These are phyloP conservation scores for Polyporus arcularius DNA, from an alignment of 768 basidiomycete genomes.

Conservation along the genomic window DNA sequence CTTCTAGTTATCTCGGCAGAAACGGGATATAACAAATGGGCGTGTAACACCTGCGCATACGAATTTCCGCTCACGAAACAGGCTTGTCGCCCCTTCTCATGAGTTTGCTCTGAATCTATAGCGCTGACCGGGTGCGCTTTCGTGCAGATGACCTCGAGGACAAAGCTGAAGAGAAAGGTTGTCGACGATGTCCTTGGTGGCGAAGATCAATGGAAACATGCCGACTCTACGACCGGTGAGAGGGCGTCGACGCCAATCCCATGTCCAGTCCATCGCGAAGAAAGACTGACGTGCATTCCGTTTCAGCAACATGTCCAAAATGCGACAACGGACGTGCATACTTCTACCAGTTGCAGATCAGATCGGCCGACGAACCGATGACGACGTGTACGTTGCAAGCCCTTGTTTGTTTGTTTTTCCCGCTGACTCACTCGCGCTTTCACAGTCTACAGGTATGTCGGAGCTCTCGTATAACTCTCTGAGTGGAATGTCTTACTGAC, in stretches of 20 bases:
- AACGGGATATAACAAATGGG: slow-evolving; percentile 88
- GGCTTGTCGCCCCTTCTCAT: slow-evolving; percentile 38
- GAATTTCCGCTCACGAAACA: slow-evolving; percentile 91
- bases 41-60: slow-evolving; percentile 92
- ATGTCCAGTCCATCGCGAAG: not conserved
- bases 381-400: slow-evolving; percentile 46
- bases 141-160: slow-evolving; percentile 88
- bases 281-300: not conserved
- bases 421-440: not conserved
- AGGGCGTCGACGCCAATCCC: not conserved
- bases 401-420: not conserved
- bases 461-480: not conserved
- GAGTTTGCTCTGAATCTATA: slow-evolving; percentile 8
- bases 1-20: slow-evolving; percentile 76
- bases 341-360: slow-evolving; percentile 94
- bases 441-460: slow-evolving; percentile 63
- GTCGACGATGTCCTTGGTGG: slow-evolving; percentile 97
- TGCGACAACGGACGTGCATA: slow-evolving; percentile 88
- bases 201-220: slow-evolving; percentile 92
- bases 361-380: slow-evolving; percentile 93
- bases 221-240: slow-evolving; percentile 81
- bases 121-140: not conserved
- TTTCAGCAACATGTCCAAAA: slow-evolving; percentile 58
- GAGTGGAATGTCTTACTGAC: not conserved
- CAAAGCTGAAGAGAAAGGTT: slow-evolving; percentile 81